phyloP scores from a whole-genome alignment of 805 yeast species.

The Isabelozyma gotoi region DNA sequence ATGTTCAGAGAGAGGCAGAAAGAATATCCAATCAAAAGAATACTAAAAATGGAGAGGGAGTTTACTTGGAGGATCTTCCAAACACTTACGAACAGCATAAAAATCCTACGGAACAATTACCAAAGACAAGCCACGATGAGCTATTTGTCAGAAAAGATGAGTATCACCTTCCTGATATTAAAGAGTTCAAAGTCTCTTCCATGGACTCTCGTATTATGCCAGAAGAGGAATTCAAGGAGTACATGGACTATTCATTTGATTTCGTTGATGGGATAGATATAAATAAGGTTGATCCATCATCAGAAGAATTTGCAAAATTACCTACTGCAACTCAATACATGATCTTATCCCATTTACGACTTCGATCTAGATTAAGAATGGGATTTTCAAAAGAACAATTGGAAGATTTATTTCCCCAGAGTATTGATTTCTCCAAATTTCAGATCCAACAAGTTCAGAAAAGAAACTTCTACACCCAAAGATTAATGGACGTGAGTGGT shows the following conservation, averaged over 20 bases:
- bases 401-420: slow-evolving; percentile 74
- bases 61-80: slow-evolving; percentile 28
- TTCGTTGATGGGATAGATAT: slow-evolving; percentile 70
- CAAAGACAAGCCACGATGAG: slow-evolving; percentile 2
- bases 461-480: slow-evolving; percentile 86
- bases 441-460: slow-evolving; percentile 92
- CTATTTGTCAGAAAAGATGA: slow-evolving; percentile 67
- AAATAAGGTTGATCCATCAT: slow-evolving; percentile 78
- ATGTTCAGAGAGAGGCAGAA: slow-evolving; percentile 51
- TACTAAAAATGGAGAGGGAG: slow-evolving; percentile 2
- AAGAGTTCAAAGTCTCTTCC: slow-evolving; percentile 49
- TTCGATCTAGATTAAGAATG: slow-evolving; percentile 88
- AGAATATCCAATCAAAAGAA: not conserved
- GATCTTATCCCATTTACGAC: slow-evolving; percentile 76
- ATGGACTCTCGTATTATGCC: slow-evolving; percentile 74
- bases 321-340: slow-evolving; percentile 88
- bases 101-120: not conserved
- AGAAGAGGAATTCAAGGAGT: slow-evolving; percentile 66
- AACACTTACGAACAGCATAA: slow-evolving; percentile 14
- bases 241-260: slow-evolving; percentile 48
- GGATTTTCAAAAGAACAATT: slow-evolving; percentile 92
- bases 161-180: slow-evolving; percentile 76
- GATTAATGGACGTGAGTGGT: slow-evolving; percentile 79
- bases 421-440: slow-evolving; percentile 87
- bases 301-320: slow-evolving; percentile 70